Evolutionary conservation across 768 basidiomycete genomes (phyloP).

Genomic region (Phylloporus arenicola): DNA sequence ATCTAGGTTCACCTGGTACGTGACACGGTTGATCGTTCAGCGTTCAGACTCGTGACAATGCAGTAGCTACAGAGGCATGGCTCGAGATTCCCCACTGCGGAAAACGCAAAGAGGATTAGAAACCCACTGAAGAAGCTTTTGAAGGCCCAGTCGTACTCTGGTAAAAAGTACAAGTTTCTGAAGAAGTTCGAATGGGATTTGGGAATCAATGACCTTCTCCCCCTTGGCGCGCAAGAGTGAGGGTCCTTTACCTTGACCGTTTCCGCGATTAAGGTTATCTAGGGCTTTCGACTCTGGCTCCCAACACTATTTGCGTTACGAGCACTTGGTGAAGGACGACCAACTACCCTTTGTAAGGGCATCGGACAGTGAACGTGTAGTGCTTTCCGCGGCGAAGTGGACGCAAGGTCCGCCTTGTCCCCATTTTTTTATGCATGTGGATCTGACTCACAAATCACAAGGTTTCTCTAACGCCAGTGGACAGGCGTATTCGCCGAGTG

Average conservation of each 20-base stretch:
- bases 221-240: conserved; percentile 62
- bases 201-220: conserved; percentile 54
- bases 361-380: conserved; percentile 51
- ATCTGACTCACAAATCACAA: conserved; percentile 22
- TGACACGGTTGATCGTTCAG: background rate
- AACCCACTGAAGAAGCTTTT: conserved; percentile 51
- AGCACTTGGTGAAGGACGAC: conserved; percentile 36
- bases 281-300: conserved; percentile 50
- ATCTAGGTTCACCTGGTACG: conserved; percentile 29
- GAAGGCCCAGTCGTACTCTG: conserved; percentile 39
- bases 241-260: conserved; percentile 14
- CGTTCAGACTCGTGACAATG: conserved; percentile 1
- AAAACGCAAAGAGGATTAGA: conserved; percentile 39
- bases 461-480: conserved; percentile 57
- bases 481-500: conserved; percentile 38
- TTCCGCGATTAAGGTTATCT: background rate
- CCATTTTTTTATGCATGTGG: background rate
- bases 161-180: conserved; percentile 52
- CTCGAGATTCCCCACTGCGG: conserved; percentile 65
- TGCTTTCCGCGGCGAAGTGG: conserved; percentile 69
- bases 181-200: conserved; percentile 53
- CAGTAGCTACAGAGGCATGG: conserved; percentile 75
- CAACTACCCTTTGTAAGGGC: conserved; percentile 52
- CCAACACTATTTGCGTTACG: conserved; percentile 51
- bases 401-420: conserved; percentile 39